Percentiles rank a stretch among this genome's conserved stretches.
phyloP scores from a whole-genome alignment of 345 rosid genomes.

The Gossypium arboreum region DNA sequence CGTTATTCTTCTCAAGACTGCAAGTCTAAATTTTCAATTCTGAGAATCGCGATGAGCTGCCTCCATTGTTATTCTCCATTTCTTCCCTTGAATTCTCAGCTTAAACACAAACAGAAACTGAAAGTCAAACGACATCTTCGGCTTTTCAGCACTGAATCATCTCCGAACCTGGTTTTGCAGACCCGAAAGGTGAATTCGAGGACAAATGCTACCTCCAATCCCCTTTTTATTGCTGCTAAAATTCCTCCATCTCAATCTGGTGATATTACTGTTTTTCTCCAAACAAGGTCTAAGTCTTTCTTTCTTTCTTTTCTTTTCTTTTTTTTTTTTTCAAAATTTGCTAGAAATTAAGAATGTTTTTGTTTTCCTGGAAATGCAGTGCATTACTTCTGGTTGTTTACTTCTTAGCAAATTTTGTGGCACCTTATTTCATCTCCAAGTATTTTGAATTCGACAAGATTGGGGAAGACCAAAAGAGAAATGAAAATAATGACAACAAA shows the following conservation, averaged over 20 bases:
- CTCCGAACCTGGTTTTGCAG: background rate
- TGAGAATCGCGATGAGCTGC: constrained; percentile 7
- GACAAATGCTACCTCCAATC: constrained; percentile 15
- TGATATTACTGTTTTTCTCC: constrained; percentile 33
- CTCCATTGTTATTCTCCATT: constrained; percentile 13
- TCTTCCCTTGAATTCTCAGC: constrained; percentile 6
- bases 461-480: constrained; percentile 13
- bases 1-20: too few species aligned
- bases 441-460: constrained; percentile 19
- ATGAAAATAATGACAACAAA: background rate
- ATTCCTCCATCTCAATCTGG: constrained; percentile 24
- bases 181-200: background rate
- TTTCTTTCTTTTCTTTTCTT: background rate
- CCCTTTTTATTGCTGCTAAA: constrained; percentile 24
- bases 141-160: background rate
- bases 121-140: background rate
- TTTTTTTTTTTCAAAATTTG: background rate
- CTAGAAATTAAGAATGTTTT: background rate
- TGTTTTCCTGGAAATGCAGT: constrained; percentile 34
- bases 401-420: constrained; percentile 35
- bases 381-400: constrained; percentile 33
- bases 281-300: constrained; percentile 28
- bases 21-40: background rate
- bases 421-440: constrained; percentile 34
- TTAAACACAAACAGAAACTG: background rate